Percentiles rank a stretch among this genome's conserved stretches.
Evolutionary conservation across 345 rosid species (phyloP).

Genomic region (Nephelium lappaceum): DNA sequence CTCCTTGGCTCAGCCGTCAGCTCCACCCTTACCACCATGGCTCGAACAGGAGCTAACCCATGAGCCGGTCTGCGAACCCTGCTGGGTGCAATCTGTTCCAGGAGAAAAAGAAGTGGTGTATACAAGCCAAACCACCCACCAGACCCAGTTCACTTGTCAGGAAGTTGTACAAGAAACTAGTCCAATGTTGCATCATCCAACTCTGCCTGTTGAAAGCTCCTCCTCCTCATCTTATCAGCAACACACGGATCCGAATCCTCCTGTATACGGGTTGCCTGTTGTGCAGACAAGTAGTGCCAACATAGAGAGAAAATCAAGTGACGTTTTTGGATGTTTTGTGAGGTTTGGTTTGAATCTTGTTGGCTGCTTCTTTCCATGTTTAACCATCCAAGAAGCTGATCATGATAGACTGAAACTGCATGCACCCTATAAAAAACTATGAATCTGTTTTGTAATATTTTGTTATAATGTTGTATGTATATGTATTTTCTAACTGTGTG

Average conservation of each 20-base stretch:
- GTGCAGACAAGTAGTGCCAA: constrained; percentile 10
- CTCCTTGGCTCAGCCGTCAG: constrained; percentile 50
- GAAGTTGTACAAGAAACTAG: constrained; percentile 31
- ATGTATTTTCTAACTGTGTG: background rate
- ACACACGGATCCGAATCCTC: constrained; percentile 35
- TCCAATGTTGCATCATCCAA: background rate
- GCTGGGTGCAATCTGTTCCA: constrained; percentile 17
- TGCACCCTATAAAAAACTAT: background rate
- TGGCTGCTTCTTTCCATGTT: constrained; percentile 63
- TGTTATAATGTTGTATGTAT: background rate
- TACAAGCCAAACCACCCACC: background rate
- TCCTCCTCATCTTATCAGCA: constrained; percentile 25
- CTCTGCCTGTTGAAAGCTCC: constrained; percentile 19
- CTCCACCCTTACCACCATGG: constrained; percentile 68
- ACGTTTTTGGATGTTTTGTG: constrained; percentile 42
- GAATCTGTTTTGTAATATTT: background rate
- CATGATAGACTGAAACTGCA: background rate
- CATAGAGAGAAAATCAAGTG: constrained; percentile 27
- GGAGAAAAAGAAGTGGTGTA: constrained; percentile 4
- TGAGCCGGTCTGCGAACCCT: background rate
- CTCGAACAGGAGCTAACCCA: constrained; percentile 33
- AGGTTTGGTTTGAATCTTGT: constrained; percentile 34
- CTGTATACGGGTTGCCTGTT: constrained; percentile 40
- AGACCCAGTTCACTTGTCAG: constrained; percentile 14
- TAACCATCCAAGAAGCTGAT: constrained; percentile 30